These are phyloP conservation scores for Nidularia sp. DNA, from an alignment of 768 basidiomycete species.

Conservation along the genomic window DNA sequence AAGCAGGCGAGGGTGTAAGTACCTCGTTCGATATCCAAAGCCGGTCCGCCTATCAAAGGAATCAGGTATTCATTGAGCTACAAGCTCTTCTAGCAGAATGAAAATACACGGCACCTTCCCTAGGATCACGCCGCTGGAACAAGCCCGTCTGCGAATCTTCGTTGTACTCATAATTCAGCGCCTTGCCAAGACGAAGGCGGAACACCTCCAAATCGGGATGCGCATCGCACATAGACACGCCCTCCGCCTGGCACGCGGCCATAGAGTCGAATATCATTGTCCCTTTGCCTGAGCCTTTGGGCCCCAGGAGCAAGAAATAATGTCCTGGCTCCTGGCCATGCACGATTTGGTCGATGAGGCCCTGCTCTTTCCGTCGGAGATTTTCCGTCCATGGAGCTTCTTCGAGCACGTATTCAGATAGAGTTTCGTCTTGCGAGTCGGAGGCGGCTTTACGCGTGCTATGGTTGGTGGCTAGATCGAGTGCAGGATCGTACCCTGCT, in stretches of 20 bases:
- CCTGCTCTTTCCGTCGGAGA: slow-evolving; percentile 72
- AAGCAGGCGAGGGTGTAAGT: slow-evolving; percentile 1
- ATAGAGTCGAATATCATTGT: slow-evolving; percentile 85
- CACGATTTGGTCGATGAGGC: slow-evolving; percentile 73
- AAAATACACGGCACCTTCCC: slow-evolving; percentile 50
- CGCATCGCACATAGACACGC: slow-evolving; percentile 75
- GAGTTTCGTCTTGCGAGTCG: slow-evolving; percentile 20
- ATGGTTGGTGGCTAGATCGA: slow-evolving; percentile 60
- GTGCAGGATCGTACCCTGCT: slow-evolving; percentile 78
- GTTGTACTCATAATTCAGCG: slow-evolving; percentile 82
- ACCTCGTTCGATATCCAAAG: slow-evolving; percentile 82
- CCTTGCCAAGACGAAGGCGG: slow-evolving; percentile 79
- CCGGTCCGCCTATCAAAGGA: slow-evolving; percentile 54
- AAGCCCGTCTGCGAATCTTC: slow-evolving; percentile 79
- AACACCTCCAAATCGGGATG: slow-evolving; percentile 89
- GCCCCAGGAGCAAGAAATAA: slow-evolving; percentile 75
- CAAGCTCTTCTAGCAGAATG: background rate
- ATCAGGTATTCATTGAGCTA: background rate
- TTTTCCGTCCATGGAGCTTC: slow-evolving; percentile 52
- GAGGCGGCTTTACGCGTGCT: slow-evolving; percentile 25
- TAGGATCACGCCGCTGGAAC: slow-evolving; percentile 79
- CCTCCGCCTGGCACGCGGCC: slow-evolving; percentile 62
- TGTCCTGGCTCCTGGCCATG: slow-evolving; percentile 66
- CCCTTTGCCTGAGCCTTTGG: slow-evolving; percentile 84
- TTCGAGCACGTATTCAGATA: slow-evolving; percentile 22